These are phyloP conservation scores for Parafenestella ontariensis DNA, from an alignment of 2,329 filamentous ascomycete genomes.

Conservation along the genomic window DNA sequence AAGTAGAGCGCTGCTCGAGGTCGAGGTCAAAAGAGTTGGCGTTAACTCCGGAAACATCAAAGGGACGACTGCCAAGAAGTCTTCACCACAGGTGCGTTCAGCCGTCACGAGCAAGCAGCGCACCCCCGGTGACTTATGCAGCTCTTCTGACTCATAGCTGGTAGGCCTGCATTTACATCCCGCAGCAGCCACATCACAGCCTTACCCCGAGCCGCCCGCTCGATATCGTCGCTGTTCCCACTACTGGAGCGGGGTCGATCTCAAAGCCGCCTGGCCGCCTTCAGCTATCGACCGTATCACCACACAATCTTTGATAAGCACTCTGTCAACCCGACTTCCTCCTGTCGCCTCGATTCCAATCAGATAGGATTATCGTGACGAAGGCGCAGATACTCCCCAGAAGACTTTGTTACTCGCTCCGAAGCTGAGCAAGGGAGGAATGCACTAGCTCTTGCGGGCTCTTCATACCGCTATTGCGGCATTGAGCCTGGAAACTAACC, in stretches of 20 bases:
- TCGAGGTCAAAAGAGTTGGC: constrained; percentile 15
- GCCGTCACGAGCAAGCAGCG: constrained; percentile 7
- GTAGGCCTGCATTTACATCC: not conserved
- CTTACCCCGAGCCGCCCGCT: not conserved
- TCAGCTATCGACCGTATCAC: not conserved
- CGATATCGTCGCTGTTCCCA: not conserved
- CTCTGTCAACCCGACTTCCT: not conserved
- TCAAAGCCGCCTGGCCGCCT: not conserved
- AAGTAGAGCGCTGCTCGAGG: constrained; percentile 3
- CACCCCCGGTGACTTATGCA: constrained; percentile 15
- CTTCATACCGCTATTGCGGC: too few relatives aligned
- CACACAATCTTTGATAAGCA: not conserved
- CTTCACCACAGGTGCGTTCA: constrained; percentile 4
- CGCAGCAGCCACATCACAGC: not conserved
- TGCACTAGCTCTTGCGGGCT: too few relatives aligned
- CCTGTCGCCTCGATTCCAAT: not conserved
- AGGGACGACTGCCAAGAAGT: constrained; percentile 12
- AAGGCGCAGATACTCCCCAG: too few relatives aligned
- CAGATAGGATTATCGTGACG: too few relatives aligned
- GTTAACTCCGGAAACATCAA: constrained; percentile 27
- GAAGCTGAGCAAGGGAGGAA: too few relatives aligned
- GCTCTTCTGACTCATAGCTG: constrained; percentile 20
- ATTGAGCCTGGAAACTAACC: too few relatives aligned
- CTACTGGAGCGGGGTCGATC: not conserved
- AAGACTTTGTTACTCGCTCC: too few relatives aligned